Evolutionary conservation across 208 protist species (phyloP).

Genomic region (Acanthamoeba rhysodes): DNA sequence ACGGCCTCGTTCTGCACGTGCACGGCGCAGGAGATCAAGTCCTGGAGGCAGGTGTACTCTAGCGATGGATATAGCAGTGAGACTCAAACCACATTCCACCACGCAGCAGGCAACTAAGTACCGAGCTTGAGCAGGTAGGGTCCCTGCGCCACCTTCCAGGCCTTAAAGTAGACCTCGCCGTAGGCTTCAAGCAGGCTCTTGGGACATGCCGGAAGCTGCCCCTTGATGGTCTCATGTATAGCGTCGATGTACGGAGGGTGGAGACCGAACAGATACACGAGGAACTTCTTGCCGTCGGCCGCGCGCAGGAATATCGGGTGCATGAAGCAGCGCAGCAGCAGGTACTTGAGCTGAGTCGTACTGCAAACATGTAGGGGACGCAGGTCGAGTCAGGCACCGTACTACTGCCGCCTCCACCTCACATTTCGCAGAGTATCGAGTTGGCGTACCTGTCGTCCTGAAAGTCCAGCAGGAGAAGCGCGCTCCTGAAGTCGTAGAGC

Average conservation of each 20-base stretch:
- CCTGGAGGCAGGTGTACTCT: conserved; percentile 85
- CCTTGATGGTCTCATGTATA: conserved; percentile 86
- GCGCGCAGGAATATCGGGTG: conserved; percentile 79
- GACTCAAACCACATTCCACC: not conserved
- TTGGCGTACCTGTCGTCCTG: conserved; percentile 42
- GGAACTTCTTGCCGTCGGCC: conserved; percentile 84
- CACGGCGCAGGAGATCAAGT: conserved; percentile 87
- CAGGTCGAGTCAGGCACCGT: too few species aligned
- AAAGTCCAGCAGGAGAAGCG: conserved; percentile 84
- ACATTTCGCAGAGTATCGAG: not conserved
- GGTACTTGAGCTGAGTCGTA: conserved; percentile 52
- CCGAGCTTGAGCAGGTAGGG: conserved; percentile 12
- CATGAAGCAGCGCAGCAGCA: conserved; percentile 82
- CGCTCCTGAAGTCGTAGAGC: conserved; percentile 79
- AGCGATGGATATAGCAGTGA: not conserved
- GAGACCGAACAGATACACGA: conserved; percentile 82
- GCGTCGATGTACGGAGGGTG: conserved; percentile 75
- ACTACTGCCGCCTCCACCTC: not conserved
- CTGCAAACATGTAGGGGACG: not conserved
- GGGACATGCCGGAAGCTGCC: conserved; percentile 76
- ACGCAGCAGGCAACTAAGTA: not conserved
- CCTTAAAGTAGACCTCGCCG: conserved; percentile 88
- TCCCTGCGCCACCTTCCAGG: conserved; percentile 79
- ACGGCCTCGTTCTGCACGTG: conserved; percentile 71
- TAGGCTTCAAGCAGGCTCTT: conserved; percentile 48